phyloP scores from a whole-genome alignment of 139 green algal genomes.

The Volvox africanus region DNA sequence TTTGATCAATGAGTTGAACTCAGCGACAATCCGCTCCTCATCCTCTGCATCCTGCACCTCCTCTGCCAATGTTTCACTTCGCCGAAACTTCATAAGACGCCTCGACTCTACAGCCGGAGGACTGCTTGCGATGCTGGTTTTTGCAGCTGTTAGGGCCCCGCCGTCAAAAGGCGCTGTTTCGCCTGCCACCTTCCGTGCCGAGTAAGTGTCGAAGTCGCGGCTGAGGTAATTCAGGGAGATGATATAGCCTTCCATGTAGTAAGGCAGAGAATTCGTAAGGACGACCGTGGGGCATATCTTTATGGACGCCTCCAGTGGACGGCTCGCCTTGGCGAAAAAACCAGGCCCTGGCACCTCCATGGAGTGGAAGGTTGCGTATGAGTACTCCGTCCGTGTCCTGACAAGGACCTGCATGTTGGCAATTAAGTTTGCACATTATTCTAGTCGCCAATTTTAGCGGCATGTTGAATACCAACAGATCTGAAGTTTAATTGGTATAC shows the following conservation, averaged over 20 bases:
- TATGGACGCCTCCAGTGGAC: constrained; percentile 79
- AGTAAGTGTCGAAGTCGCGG: not conserved
- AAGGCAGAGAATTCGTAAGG: constrained; percentile 84
- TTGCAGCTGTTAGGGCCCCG: not conserved
- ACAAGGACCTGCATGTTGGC: constrained; percentile 43
- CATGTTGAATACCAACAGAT: no score
- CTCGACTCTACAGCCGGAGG: not conserved
- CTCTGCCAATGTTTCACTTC: not conserved
- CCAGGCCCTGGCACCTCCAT: constrained; percentile 63
- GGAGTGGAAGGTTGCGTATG: constrained; percentile 50
- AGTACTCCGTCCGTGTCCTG: constrained; percentile 44
- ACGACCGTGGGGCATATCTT: constrained; percentile 78
- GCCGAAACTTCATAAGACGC: not conserved
- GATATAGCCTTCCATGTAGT: constrained; percentile 64
- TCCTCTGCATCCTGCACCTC: no score
- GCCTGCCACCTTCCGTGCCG: no score
- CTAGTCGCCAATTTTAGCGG: no score
- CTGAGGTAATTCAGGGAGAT: constrained; percentile 9
- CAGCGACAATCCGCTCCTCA: no score
- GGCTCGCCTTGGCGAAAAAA: constrained; percentile 66
- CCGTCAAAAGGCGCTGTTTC: not conserved
- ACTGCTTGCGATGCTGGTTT: not conserved
- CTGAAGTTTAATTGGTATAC: no score
- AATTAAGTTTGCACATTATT: no score
- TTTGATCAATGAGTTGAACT: no score